Conservation (phyloP, 306 rosid genomes). For the Alnus rubra region DNA sequence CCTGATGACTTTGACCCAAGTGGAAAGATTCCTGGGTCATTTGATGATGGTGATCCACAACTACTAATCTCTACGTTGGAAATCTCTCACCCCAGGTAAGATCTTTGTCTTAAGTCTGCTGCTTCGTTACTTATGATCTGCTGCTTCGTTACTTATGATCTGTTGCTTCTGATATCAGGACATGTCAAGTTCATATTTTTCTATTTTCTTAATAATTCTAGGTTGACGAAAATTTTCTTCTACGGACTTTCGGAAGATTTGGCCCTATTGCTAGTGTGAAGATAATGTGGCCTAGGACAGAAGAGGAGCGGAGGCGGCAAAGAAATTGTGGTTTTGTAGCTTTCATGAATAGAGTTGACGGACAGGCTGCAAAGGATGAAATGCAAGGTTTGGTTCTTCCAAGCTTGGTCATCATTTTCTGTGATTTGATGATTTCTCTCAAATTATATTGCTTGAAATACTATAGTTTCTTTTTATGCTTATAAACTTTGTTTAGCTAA, state of each 20-base stretch:
- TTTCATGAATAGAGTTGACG: conserved; percentile 98
- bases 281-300: conserved; percentile 99
- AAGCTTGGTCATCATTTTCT: background rate
- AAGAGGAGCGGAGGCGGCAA: conserved; percentile 97
- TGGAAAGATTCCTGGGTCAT: conserved; percentile 95
- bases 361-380: conserved; percentile 99
- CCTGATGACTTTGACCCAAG: conserved; percentile 98
- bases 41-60: conserved; percentile 99
- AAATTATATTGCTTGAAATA: background rate
- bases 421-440: background rate
- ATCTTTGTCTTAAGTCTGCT: background rate
- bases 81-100: conserved; percentile 93
- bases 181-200: conserved; percentile 26
- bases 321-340: conserved; percentile 99
- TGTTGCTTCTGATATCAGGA: conserved; percentile 18
- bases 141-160: conserved; percentile 18
- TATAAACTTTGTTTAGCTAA: background rate
- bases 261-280: conserved; percentile 99
- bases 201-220: conserved; percentile 32
- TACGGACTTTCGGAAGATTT: conserved; percentile 98
- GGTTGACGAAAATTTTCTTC: conserved; percentile 98
- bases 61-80: conserved; percentile 98
- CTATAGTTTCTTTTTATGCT: background rate
- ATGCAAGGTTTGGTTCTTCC: conserved; percentile 81
- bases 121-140: conserved; percentile 8